Conservation (phyloP, 1,139 yeast species). For the Suhomyces guaymorum region DNA sequence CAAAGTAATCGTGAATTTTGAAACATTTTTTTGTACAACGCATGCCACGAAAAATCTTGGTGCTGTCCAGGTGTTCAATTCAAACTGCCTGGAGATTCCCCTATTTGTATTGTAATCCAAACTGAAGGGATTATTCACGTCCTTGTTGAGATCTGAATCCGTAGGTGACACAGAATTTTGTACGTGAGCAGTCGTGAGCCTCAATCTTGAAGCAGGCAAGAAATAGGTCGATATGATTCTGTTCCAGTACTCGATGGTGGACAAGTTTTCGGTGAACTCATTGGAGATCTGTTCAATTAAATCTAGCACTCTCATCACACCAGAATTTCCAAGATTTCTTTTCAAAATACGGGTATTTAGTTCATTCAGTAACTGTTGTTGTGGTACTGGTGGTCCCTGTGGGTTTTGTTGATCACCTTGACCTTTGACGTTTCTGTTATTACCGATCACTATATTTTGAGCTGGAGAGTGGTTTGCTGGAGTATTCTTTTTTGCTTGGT, state of each 20-base stretch:
- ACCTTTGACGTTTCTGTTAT: not conserved
- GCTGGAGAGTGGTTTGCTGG: slow-evolving; percentile 7
- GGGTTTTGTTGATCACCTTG: slow-evolving; percentile 2
- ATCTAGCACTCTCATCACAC: slow-evolving; percentile 41
- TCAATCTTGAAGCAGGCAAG: slow-evolving; percentile 31
- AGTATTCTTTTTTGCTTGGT: slow-evolving; percentile 6
- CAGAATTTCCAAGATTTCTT: slow-evolving; percentile 49
- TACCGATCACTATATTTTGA: slow-evolving; percentile 8
- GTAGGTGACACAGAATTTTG: slow-evolving; percentile 3
- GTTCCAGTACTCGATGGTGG: slow-evolving; percentile 41
- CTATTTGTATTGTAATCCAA: slow-evolving; percentile 12
- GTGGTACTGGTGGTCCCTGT: slow-evolving; percentile 3
- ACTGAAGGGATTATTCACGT: slow-evolving; percentile 10
- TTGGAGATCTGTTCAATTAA: slow-evolving; percentile 39
- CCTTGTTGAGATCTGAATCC: slow-evolving; percentile 9
- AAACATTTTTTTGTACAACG: slow-evolving; percentile 52
- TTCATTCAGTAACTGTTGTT: slow-evolving; percentile 34
- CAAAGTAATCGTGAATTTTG: slow-evolving; percentile 56
- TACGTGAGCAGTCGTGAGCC: slow-evolving; percentile 26
- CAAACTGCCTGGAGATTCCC: slow-evolving; percentile 51
- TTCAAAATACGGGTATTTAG: slow-evolving; percentile 39
- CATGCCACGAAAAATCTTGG: slow-evolving; percentile 63
- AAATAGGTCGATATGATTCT: slow-evolving; percentile 37
- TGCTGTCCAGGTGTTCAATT: slow-evolving; percentile 62
- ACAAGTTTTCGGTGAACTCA: slow-evolving; percentile 33